These are phyloP conservation scores for Stylonectria norvegica DNA, from an alignment of 2,329 filamentous ascomycete genomes.

Conservation along the genomic window DNA sequence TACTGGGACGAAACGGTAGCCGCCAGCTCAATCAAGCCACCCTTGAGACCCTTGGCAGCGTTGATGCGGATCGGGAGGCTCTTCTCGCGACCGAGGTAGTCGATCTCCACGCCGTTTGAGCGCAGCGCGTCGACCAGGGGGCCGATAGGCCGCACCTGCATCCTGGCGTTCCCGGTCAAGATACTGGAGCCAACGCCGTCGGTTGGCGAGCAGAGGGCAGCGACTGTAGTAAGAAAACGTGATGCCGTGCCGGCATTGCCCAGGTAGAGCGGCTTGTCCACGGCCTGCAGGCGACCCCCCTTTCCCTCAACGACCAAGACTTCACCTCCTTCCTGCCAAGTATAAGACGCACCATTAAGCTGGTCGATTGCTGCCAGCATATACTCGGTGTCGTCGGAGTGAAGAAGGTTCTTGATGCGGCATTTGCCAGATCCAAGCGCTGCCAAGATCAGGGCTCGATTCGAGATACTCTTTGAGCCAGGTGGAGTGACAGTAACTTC, in stretches of 20 bases:
- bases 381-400: conserved; percentile 95
- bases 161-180: conserved; percentile 88
- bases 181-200: conserved; percentile 62
- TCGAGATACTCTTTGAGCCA: conserved; percentile 96
- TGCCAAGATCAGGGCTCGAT: conserved; percentile 88
- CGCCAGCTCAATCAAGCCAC: conserved; percentile 84
- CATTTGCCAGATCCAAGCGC: conserved; percentile 84
- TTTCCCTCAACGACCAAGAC: conserved; percentile 85
- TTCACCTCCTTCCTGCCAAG: conserved; percentile 93
- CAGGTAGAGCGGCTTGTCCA: conserved; percentile 75
- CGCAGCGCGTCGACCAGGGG: conserved; percentile 87
- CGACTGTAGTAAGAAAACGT: conserved; percentile 88
- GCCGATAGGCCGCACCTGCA: conserved; percentile 94
- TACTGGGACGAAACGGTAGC: conserved; percentile 99
- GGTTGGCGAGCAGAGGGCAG: conserved; percentile 72
- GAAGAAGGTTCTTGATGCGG: conserved; percentile 85
- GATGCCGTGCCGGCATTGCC: conserved; percentile 97
- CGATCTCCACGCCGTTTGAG: conserved; percentile 80
- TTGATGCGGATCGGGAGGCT: conserved; percentile 81
- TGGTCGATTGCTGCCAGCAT: conserved; percentile 91
- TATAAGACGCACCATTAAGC: conserved; percentile 81
- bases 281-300: conserved; percentile 79
- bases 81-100: conserved; percentile 78
- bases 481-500: conserved; percentile 79
- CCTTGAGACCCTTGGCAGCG: conserved; percentile 77